Percentiles rank a stretch among this genome's conserved stretches.
Conservation (phyloP, 1,139 yeast species). For the Geotrichum aggregatum region DNA sequence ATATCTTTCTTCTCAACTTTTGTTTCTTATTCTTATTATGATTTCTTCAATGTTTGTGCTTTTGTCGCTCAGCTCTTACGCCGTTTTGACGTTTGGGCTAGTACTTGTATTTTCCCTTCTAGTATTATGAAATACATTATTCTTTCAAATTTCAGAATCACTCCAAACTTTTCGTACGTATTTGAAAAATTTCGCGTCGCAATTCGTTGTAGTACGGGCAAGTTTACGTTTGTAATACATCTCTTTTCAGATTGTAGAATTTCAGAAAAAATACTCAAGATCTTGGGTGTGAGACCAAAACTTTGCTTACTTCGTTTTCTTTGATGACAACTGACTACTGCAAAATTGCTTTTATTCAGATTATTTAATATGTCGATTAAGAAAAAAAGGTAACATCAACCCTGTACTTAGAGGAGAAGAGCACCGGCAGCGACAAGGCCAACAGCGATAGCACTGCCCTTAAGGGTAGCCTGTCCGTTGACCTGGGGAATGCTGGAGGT, state of each 20-base stretch:
- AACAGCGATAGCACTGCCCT: slow-evolving; percentile 15
- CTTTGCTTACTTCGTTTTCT: too few relatives aligned
- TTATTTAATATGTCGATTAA: background rate
- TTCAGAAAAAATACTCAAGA: too few relatives aligned
- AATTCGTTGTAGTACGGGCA: too few relatives aligned
- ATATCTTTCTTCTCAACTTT: background rate
- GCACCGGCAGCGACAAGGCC: slow-evolving; percentile 19
- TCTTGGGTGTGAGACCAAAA: too few relatives aligned
- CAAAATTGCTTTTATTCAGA: background rate
- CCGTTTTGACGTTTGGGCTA: background rate
- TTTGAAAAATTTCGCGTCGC: too few relatives aligned
- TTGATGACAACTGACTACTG: too few relatives aligned
- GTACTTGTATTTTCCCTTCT: background rate
- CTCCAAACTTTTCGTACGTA: too few relatives aligned
- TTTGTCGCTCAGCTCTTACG: slow-evolving; percentile 7
- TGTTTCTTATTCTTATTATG: background rate
- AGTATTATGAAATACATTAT: background rate
- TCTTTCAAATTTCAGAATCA: too few relatives aligned
- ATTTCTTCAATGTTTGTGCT: slow-evolving; percentile 1
- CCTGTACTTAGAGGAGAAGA: slow-evolving; percentile 13
- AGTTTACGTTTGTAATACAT: too few relatives aligned
- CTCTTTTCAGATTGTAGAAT: too few relatives aligned
- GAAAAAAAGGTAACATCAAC: background rate
- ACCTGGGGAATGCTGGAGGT: slow-evolving; percentile 15
- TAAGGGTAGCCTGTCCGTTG: slow-evolving; percentile 11